Evolutionary conservation across 768 basidiomycete species (phyloP).

Genomic region (Kwoniella sp.): DNA sequence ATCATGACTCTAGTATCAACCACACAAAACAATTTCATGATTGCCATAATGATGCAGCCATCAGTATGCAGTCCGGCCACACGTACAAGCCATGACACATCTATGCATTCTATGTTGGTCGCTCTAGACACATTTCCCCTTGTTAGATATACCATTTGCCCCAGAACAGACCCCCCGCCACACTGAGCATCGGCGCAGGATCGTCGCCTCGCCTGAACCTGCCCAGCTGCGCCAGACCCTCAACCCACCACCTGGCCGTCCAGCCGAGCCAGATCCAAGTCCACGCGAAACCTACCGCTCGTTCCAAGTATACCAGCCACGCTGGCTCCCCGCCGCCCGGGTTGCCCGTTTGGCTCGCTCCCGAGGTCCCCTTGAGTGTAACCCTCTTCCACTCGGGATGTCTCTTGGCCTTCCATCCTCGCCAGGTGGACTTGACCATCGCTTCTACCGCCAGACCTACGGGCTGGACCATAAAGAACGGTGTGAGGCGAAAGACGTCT

Average conservation of each 20-base stretch:
- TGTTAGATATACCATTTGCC: conserved; percentile 29
- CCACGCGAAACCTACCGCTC: conserved; percentile 32
- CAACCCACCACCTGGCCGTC: conserved; percentile 35
- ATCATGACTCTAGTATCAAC: too few species aligned
- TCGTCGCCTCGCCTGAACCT: conserved; percentile 14
- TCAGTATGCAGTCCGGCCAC: too few species aligned
- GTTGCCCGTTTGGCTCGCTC: background rate
- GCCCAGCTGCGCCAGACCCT: conserved; percentile 27
- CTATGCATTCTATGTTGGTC: background rate
- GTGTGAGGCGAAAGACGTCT: conserved; percentile 15
- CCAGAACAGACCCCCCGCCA: conserved; percentile 30
- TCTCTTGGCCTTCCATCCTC: conserved; percentile 7
- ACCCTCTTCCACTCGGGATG: background rate
- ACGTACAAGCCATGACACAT: too few species aligned
- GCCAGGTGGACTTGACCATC: conserved; percentile 25
- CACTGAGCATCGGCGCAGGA: conserved; percentile 6
- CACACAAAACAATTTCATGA: too few species aligned
- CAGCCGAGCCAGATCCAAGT: conserved; percentile 42
- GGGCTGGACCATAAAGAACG: conserved; percentile 41
- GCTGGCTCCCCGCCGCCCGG: conserved; percentile 2
- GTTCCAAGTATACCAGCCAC: conserved; percentile 25
- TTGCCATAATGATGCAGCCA: too few species aligned
- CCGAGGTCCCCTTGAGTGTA: background rate
- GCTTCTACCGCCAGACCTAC: conserved; percentile 34
- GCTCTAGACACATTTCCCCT: background rate